Base-by-base conservation (phyloP, 805 yeast species). In the Barnettozyma pratensis region DNA sequence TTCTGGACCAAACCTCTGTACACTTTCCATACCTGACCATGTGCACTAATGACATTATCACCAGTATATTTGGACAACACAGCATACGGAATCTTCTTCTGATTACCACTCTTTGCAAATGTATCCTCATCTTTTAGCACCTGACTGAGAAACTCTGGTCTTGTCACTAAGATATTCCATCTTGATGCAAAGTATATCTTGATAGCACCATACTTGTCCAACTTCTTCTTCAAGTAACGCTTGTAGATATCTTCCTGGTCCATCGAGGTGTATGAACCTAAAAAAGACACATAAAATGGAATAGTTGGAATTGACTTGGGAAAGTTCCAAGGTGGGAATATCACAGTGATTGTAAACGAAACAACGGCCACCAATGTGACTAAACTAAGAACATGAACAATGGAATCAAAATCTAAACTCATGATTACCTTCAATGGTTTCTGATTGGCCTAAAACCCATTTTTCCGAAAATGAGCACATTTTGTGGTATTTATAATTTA, bases 91-190 rank as follows among this genome's bases (percentile, higher is more conserved):
- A 79, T 77, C 57, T 80, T 80, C 48, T 72, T 69, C 25, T 78
- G 81, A 48, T 80, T 80, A 0, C 85, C 85, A 56, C 83, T 77
- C 52, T 80, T 80, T 4, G 77, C 79, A 62, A 71, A 80, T 1
- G 70, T 61, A 19, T 71, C 66, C 48, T 79, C 82, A 45, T 77
- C 69, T 54, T 69, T 74, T 51, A 79, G 70, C 7, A 80, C 59
- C 46, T 75, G 75, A 6, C 62, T 59, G 51, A 80, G 61, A 45
- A 62, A 69, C 32, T 72, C 71, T 3, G 84, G 84, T 43, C 60
- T 69, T 2, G 77, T 68, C 1, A 80, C 77, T 31, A 80, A 59
- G 25, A 79, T 72, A 54, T 80, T 80, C 85, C 85, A 80, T 49
- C 81, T 69, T 1, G 81, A 76, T 6, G 80, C 85, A 65, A 79